Conservation (phyloP, 345 rosid genomes). For the Eucalyptus cladocalyx region DNA sequence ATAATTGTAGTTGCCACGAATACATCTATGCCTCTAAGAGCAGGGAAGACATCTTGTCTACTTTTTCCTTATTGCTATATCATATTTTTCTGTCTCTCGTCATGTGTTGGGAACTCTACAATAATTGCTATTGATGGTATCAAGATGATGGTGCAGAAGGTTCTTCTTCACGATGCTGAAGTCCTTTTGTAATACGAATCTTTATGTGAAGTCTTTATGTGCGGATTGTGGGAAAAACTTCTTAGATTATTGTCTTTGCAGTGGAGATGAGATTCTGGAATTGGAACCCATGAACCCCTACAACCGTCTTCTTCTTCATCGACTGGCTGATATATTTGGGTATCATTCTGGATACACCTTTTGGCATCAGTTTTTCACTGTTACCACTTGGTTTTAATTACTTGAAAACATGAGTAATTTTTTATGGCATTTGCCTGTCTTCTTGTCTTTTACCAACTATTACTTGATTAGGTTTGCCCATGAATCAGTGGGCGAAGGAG, state of each 20-base stretch:
- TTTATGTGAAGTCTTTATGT: neutral
- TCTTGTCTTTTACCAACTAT: neutral
- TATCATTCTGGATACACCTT: neutral
- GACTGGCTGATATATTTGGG: slow-evolving; percentile 70
- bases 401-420: neutral
- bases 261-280: slow-evolving; percentile 40
- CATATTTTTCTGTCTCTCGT: neutral
- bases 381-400: neutral
- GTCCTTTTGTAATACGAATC: neutral
- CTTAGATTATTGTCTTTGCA: slow-evolving; percentile 2
- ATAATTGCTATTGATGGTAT: neutral
- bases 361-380: neutral
- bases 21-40: neutral
- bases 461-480: slow-evolving; percentile 42
- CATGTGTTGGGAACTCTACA: neutral
- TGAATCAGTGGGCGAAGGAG: slow-evolving; percentile 61
- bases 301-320: slow-evolving; percentile 55
- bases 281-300: slow-evolving; percentile 67
- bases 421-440: neutral
- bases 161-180: neutral
- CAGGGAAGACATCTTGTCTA: neutral
- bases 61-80: neutral
- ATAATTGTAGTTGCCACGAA: neutral
- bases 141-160: neutral
- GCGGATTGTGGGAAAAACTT: neutral